Base-by-base conservation (phyloP, 208 protist genomes). In the Acanthamoeba healyi region DNA sequence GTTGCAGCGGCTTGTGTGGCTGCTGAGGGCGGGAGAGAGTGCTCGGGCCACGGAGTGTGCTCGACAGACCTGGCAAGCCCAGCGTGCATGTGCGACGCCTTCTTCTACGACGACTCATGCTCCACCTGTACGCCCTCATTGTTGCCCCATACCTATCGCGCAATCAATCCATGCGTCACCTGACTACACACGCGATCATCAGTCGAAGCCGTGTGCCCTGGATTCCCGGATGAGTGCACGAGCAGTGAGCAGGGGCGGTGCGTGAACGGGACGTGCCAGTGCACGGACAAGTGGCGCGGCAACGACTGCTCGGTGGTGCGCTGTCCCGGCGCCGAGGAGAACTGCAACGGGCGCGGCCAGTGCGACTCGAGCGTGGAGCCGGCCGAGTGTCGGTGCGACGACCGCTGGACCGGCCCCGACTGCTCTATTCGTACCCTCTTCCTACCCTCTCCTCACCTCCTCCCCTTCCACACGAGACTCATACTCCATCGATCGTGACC, bases 341-440 rank as follows among this genome's bases (percentile, higher is more conserved):
- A 81, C 70, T 81, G 70, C 70, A 81, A 81, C 40, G 70, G 70
- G 61, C 61, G 61, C n/a, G 70, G 70, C 40, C 15, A 40, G 19
- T 81, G 70, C 40, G 36, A 81, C 32, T 6, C n/a, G 14, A 81
- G 70, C 70, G 70, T 81, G 70, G 22, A 26, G 34, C 70, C 70
- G 19, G 70, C 70, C 22, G 38, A 46, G 40, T 81, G 70, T 17
- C 34, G 32, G 19, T 81, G 70, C 40, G 2, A 81, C 1, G 70
- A 46, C 24, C 17, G 29, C 22, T 81, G 70, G 70, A 81, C 70
- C 70, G 70, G 70, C 15, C 36, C 70, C 38, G 70, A 81, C 70
- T 81, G 70, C 40, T 44, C 70, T 2, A 81, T 22, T 44, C 36
- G 70, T 81, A 49, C 70, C 29, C 36, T 42, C 56, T 22, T 10